Base-by-base conservation (phyloP, 371 early-diverging fungal genomes). In the Parasitella parasitica region DNA sequence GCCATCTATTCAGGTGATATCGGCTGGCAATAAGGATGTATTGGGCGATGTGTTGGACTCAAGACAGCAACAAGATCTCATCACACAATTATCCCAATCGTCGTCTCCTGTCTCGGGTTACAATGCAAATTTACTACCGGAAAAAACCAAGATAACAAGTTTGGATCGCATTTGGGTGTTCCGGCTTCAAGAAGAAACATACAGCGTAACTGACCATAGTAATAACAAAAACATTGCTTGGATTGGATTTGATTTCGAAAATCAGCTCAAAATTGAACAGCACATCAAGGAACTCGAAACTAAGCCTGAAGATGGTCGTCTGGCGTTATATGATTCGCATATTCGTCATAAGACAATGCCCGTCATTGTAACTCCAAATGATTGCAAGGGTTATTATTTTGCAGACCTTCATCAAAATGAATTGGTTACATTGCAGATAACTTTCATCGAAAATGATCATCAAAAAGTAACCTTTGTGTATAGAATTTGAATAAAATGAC, bases 111-210 rank as follows among this genome's bases (percentile, higher is more conserved):
- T 22, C 6, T 16, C 35, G 11, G 39, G 53, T 7, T 30, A n/a
- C 20, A 39, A 60, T 18, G 36, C 34, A 6, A 18, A 11, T 6
- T 15, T 55, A 3, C 37, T 36, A 13, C 59, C 46, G 27, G 58
- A 48, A 54, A 61, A 52, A n/a, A 28, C 54, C 13, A 57, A 41
- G 13, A 46, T 72, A 5, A 63, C 70, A 12, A 36, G 43, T 3
- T 57, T 76, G 18, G 58, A 63, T 9, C 54, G 35, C 9, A 66
- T 76, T n/a, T 76, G 76, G 76, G 72, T 70, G 2, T 76, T 76
- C 61, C 61, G 72, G 8, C 20, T 54, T 0, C 4, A 48, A 37
- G 57, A 27, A 18, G 18, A 49, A 36, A 3, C 50, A 36, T 6
- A 24, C 35, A 57, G 4, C 37, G 12, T 3, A n/a, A n/a, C n/a